Base-by-base conservation (phyloP, 257 asterid genomes). In the Solanum chiquidenum region DNA sequence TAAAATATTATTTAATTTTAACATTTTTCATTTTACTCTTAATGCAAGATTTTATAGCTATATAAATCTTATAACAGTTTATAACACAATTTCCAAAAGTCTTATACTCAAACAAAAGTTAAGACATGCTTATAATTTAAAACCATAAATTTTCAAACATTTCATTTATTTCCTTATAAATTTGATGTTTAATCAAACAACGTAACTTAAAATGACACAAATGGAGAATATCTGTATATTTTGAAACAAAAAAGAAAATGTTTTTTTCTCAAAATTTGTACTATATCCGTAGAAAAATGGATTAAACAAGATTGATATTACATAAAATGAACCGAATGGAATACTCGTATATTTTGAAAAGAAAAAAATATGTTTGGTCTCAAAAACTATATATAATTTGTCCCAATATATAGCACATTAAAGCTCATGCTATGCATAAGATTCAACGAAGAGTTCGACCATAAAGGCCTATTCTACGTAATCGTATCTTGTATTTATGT, bases 381-480 rank as follows among this genome's bases (percentile, higher is more conserved):
- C 11, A 31, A 29, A 66, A 27, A 68, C 20, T 62, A 60, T 60
- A 23, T 12, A 27, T 27, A 68, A 7, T 68, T 5, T 5, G 20
- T 74, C 16, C 31, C 62, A 16, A 52, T 46, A 46, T 46, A 52
- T 52, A 52, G 0, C 18, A 9, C 60, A 18, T 18, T 55, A 55
- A 55, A 6, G 64, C 4, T 55, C 1, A 0, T 18, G n/a, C n/a
- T 6, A 55, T 6, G 10, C 9, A 55, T 6, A 18, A 2, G n/a
- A 5, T 52, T 6, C 9, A 14, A 18, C 3, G 9, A 16, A 16
- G 62, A 6, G 8, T 0, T 2, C 4, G 1, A 55, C 0, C 10
- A 55, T 2, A 18, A 55, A 55, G 0, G 0, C 10, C 64, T 55
- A 55, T 55, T 7, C 0, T 55, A 55, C 10, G 0, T 55, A 18